Base-by-base conservation (phyloP, 2,329 filamentous ascomycete genomes). In the Penicillium fuscoglaucum region DNA sequence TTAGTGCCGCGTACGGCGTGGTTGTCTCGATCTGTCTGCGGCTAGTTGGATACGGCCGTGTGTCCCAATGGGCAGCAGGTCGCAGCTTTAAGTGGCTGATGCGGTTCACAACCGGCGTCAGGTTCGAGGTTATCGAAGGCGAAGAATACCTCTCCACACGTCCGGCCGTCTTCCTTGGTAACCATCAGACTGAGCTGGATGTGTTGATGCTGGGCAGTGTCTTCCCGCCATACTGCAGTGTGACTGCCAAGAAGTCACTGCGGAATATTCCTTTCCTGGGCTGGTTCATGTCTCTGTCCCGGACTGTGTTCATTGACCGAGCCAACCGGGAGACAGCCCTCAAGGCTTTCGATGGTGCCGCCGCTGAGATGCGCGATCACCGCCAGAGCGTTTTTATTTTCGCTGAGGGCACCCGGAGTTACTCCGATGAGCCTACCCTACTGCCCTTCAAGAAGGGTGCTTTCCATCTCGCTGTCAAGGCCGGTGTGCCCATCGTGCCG, bases 371-470 rank as follows among this genome's bases (percentile, higher is more conserved):
- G 79, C 84, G 83, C 68, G 78, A 78, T 52, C 82, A 88, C 69
- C 83, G 80, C 63, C 90, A 93, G 67, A 81, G 78, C 58, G 80
- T 83, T 9, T 82, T 82, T 62, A 82, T 83, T 53, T 83, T 83
- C 65, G 79, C 81, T 0, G 95, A 99, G 79, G 95, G 95, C 51
- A 99, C 95, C 1, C 85, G 95, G 66, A 96, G 90, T 74, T 96
- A 98, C 78, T 84, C 90, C 57, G 86, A 89, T 68, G 87, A 93
- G 55, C 90, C 95, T 1, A 85, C 83, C 59, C 79, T 99, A 68
- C 81, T 98, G 55, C 90, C 92, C n/a, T 99, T 98, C 83, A 99
- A 99, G 80, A 99, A 99, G 82, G 95, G 95, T 59, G 95, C 93
- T 47, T 99, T 99, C 78, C 93, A 99, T 75, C 83, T 99, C 35